Percentiles rank a stretch among this genome's conserved stretches.
Evolutionary conservation across 768 basidiomycete species (phyloP).

Genomic region (Epithele typhae): DNA sequence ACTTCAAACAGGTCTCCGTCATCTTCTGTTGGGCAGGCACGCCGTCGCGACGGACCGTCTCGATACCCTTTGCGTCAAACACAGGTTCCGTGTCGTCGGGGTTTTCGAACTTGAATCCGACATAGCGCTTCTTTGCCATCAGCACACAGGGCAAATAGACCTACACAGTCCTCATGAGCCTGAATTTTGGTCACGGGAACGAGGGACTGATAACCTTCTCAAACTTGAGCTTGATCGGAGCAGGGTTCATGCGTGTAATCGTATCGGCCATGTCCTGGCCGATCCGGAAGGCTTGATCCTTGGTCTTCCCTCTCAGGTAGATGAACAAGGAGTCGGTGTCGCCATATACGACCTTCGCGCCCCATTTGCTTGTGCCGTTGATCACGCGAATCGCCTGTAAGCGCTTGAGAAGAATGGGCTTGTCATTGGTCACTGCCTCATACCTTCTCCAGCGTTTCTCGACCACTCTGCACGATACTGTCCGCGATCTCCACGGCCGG

Average conservation of each 20-base stretch:
- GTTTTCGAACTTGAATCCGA: constrained; percentile 92
- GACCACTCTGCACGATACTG: constrained; percentile 93
- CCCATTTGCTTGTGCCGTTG: constrained; percentile 77
- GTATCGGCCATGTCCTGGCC: constrained; percentile 90
- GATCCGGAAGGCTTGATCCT: constrained; percentile 89
- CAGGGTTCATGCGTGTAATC: constrained; percentile 82
- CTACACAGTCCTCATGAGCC: constrained; percentile 35
- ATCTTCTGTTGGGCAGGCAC: constrained; percentile 90
- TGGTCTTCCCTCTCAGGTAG: constrained; percentile 85
- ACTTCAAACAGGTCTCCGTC: constrained; percentile 89
- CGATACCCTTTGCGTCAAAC: constrained; percentile 98
- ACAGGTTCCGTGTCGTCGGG: constrained; percentile 72
- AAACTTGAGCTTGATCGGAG: constrained; percentile 93
- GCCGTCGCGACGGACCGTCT: constrained; percentile 92
- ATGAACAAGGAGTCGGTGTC: constrained; percentile 97
- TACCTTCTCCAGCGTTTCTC: constrained; percentile 94
- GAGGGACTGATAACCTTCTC: constrained; percentile 67
- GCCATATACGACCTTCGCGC: constrained; percentile 88
- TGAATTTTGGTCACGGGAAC: not conserved
- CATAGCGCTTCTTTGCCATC: constrained; percentile 98
- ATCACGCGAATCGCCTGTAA: constrained; percentile 78
- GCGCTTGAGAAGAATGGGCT: too few species aligned
- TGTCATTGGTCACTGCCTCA: constrained; percentile 5
- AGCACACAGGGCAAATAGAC: constrained; percentile 93
- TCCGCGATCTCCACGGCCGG: constrained; percentile 98